Conservation (phyloP, 345 rosid genomes). For the Rhodamnia argentea region DNA sequence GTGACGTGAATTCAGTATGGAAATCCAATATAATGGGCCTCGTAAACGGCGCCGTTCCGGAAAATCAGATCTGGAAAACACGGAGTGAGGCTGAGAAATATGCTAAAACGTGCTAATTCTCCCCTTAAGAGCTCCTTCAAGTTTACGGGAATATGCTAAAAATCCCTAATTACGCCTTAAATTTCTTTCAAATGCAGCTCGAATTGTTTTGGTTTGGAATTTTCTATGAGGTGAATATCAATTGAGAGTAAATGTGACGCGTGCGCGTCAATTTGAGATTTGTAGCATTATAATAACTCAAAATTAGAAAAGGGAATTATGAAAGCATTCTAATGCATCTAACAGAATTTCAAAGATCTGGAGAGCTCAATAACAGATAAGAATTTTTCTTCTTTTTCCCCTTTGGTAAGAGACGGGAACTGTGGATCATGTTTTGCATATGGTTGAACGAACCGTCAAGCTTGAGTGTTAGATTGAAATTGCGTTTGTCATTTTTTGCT, state of each 20-base stretch:
- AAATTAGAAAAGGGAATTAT: not conserved
- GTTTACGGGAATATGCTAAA: not conserved
- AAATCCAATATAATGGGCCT: not conserved
- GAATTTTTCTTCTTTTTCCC: not conserved
- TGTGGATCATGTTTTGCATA: not conserved
- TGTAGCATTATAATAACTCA: not conserved
- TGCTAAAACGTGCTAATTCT: not conserved
- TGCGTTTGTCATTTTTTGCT: not conserved
- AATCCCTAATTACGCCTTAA: not conserved
- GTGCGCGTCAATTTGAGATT: not conserved
- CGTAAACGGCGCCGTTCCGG: not conserved
- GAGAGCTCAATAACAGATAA: not conserved
- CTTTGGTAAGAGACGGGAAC: not conserved
- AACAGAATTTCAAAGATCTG: not conserved
- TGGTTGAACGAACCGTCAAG: not conserved
- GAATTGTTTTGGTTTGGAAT: fast-evolving
- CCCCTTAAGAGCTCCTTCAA: not conserved
- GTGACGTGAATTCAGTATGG: not conserved
- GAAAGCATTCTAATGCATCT: not conserved
- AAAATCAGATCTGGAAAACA: not conserved
- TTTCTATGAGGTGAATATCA: not conserved
- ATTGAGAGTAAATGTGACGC: not conserved
- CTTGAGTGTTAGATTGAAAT: not conserved
- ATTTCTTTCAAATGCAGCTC: not conserved
- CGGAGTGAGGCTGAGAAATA: not conserved